Conservation (phyloP, 768 basidiomycete genomes). For the Sporobolomyces pararoseus region DNA sequence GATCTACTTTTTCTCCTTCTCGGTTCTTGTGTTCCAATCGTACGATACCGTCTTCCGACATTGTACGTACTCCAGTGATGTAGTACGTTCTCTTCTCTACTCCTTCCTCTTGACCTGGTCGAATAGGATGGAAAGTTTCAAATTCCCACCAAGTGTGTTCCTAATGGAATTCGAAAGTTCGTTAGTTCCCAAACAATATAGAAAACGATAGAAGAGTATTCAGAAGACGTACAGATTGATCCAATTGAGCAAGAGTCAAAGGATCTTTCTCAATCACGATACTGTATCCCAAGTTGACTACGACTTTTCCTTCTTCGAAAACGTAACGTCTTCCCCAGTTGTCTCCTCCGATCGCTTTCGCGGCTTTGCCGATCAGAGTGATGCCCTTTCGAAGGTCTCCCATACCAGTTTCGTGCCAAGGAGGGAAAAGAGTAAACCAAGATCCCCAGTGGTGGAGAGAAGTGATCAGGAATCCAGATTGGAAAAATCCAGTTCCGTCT, state of each 20-base stretch:
- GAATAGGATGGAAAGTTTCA: constrained; percentile 42
- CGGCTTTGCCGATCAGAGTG: constrained; percentile 37
- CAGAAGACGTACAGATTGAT: constrained; percentile 30
- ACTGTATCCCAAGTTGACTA: constrained; percentile 36
- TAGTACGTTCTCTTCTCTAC: constrained; percentile 40
- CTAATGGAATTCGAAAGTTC: no score
- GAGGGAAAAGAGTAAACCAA: constrained; percentile 43
- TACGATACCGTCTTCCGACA: constrained; percentile 23
- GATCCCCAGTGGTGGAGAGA: constrained; percentile 41
- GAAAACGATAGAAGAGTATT: not conserved
- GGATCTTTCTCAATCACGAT: constrained; percentile 27
- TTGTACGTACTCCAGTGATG: constrained; percentile 29
- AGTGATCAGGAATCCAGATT: constrained; percentile 42
- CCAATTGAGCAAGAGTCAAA: constrained; percentile 18
- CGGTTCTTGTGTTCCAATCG: constrained; percentile 40
- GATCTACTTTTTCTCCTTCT: constrained; percentile 38
- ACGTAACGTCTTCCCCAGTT: constrained; percentile 41
- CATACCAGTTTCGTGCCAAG: constrained; percentile 38
- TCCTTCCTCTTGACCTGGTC: constrained; percentile 25
- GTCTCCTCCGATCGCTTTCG: constrained; percentile 35
- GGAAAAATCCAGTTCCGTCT: constrained; percentile 43
- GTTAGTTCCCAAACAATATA: not conserved
- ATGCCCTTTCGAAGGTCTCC: constrained; percentile 40
- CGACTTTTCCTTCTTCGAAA: constrained; percentile 37
- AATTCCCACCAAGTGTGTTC: constrained; percentile 44